Percentiles rank a stretch among this genome's conserved stretches.
phyloP scores from a whole-genome alignment of 768 basidiomycete genomes.

The Sporobolomyces phaffii region DNA sequence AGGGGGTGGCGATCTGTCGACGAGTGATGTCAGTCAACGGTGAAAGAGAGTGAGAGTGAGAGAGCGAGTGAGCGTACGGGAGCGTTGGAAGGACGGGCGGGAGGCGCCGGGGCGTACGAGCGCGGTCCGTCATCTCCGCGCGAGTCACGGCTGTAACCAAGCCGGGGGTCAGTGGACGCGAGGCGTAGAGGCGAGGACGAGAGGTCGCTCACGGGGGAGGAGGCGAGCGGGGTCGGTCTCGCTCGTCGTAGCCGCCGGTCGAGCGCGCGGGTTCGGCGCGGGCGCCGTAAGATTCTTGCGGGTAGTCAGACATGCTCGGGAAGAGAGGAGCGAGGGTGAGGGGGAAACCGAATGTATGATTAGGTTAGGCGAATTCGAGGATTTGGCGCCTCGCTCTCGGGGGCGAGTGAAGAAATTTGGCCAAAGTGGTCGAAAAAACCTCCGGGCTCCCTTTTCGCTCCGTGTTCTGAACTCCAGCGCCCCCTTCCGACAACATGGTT shows the following conservation, averaged over 20 bases:
- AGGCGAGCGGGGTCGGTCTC: conserved; percentile 50
- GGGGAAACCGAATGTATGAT: neutral
- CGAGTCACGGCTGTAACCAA: neutral
- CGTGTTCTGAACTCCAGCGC: conserved; percentile 1
- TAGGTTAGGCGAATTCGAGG: neutral
- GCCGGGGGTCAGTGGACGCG: conserved; percentile 43
- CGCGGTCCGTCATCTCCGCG: neutral
- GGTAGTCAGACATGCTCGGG: conserved; percentile 10
- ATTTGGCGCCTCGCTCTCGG: too few relatives aligned
- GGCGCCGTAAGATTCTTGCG: neutral
- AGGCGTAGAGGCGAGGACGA: conserved; percentile 55
- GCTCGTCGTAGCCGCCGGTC: neutral
- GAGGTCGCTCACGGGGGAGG: conserved; percentile 50
- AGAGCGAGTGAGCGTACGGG: conserved; percentile 14
- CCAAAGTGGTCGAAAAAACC: too few relatives aligned
- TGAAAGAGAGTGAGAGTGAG: conserved; percentile 46
- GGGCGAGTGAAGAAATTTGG: too few relatives aligned
- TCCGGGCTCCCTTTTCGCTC: neutral
- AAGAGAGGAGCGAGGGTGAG: neutral
- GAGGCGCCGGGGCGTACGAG: conserved; percentile 1
- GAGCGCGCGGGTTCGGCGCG: neutral
- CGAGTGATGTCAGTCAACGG: conserved; percentile 53
- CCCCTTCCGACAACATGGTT: conserved; percentile 25
- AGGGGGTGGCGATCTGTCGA: conserved; percentile 49
- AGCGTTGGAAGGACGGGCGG: conserved; percentile 17